Percentiles rank a stretch among this genome's conserved stretches.
These are phyloP conservation scores for Microcyclospora pomicola DNA, from an alignment of 2,329 filamentous ascomycete genomes.

Conservation along the genomic window DNA sequence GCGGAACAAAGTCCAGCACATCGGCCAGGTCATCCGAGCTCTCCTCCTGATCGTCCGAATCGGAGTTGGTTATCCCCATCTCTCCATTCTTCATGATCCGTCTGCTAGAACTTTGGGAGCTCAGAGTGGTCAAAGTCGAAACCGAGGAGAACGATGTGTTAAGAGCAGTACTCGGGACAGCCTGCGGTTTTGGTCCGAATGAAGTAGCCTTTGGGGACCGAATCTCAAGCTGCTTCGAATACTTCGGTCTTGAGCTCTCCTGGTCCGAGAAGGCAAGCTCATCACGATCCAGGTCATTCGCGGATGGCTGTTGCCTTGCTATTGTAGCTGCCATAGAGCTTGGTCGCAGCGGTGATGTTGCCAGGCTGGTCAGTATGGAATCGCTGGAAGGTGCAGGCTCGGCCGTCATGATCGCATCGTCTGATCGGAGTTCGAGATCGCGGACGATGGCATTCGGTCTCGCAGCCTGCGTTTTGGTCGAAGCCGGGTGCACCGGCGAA, in stretches of 20 bases:
- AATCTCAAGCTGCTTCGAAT: neutral
- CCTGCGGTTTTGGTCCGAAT: neutral
- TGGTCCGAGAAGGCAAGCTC: neutral
- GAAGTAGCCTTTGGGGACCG: neutral
- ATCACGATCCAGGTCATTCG: no score
- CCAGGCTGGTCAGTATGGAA: no score
- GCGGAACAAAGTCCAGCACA: slow-evolving; percentile 16
- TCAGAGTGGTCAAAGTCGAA: slow-evolving; percentile 20
- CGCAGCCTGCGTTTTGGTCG: no score
- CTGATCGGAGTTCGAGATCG: no score
- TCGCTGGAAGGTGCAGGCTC: no score
- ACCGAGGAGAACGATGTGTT: slow-evolving; percentile 13
- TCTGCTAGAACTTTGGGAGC: slow-evolving; percentile 32
- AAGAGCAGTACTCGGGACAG: neutral
- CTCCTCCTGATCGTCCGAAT: slow-evolving; percentile 19
- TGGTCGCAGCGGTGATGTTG: no score
- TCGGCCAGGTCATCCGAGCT: slow-evolving; percentile 20
- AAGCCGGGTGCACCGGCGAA: no score
- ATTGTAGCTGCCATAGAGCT: no score
- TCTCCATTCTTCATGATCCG: slow-evolving; percentile 37
- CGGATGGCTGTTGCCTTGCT: no score
- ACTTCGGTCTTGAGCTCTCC: neutral
- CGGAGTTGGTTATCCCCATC: slow-evolving; percentile 35
- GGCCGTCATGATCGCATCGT: neutral
- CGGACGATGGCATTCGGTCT: neutral